Percentiles rank a stretch among this genome's conserved stretches.
Conservation (phyloP, 305 asterid species). For the Solanum chacoense region DNA sequence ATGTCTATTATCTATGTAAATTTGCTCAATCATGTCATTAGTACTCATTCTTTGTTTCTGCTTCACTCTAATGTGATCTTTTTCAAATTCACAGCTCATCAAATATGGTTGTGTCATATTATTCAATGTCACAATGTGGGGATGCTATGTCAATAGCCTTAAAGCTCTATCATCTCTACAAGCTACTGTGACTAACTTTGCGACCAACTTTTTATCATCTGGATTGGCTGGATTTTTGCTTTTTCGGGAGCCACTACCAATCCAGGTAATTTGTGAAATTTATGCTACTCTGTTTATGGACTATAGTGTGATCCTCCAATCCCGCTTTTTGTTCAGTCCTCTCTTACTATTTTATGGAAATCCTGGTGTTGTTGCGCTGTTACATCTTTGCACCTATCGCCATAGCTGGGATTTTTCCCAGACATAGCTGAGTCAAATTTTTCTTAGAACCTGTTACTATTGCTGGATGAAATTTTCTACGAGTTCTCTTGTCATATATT, state of each 20-base stretch:
- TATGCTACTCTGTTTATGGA: background rate
- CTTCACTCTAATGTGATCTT: background rate
- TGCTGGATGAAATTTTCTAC: background rate
- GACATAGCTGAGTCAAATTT: background rate
- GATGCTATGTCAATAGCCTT: conserved; percentile 82
- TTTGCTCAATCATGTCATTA: background rate
- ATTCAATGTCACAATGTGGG: conserved; percentile 84
- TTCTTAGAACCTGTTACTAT: background rate
- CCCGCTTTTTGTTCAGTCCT: background rate
- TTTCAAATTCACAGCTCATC: conserved; percentile 25
- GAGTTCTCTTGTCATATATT: background rate
- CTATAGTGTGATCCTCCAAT: background rate
- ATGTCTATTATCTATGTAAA: background rate
- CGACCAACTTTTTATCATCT: conserved; percentile 71
- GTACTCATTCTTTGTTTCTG: background rate
- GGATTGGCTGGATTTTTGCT: conserved; percentile 82
- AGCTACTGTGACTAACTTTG: conserved; percentile 91
- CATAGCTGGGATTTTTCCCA: background rate
- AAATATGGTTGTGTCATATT: conserved; percentile 56
- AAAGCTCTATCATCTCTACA: conserved; percentile 79
- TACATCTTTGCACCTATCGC: background rate
- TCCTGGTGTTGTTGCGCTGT: background rate
- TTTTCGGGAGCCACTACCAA: conserved; percentile 50
- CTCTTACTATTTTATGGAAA: background rate
- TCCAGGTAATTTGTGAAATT: conserved; percentile 36